Conservation (phyloP, 352 stramenopile genomes). For the Phytophthora cryptogea region DNA sequence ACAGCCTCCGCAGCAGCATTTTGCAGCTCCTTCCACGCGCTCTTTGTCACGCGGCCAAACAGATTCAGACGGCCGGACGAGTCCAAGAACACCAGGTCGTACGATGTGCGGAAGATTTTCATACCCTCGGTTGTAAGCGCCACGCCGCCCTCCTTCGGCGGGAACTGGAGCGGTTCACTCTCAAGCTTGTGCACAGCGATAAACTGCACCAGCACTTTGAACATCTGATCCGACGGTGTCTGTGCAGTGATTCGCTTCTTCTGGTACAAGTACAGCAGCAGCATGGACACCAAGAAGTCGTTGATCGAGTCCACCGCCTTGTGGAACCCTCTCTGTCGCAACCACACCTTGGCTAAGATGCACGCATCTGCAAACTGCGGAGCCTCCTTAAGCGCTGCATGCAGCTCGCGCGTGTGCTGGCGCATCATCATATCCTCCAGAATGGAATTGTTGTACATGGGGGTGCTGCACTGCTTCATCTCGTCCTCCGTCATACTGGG, state of each 20-base stretch:
- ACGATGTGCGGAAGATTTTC: constrained; percentile 64
- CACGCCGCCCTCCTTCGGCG: constrained; percentile 56
- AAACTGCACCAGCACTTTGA: constrained; percentile 87
- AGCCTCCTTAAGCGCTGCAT: constrained; percentile 64
- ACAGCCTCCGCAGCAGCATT: constrained; percentile 63
- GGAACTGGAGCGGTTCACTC: constrained; percentile 69
- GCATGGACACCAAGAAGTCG: constrained; percentile 82
- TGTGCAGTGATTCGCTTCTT: constrained; percentile 72
- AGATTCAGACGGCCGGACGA: constrained; percentile 78
- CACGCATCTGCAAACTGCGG: constrained; percentile 78
- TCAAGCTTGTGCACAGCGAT: constrained; percentile 69
- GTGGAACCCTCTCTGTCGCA: constrained; percentile 84
- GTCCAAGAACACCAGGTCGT: constrained; percentile 80
- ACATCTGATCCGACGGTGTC: constrained; percentile 83
- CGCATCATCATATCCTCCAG: constrained; percentile 91
- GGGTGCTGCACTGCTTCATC: constrained; percentile 73
- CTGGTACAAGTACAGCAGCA: constrained; percentile 84
- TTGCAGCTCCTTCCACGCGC: constrained; percentile 76
- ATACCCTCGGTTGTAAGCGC: constrained; percentile 70
- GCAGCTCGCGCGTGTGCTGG: constrained; percentile 82
- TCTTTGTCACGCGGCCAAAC: constrained; percentile 64
- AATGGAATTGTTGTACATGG: constrained; percentile 91
- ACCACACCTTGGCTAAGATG: constrained; percentile 88
- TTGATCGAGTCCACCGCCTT: constrained; percentile 78
- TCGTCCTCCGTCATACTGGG: constrained; percentile 71